Conservation (phyloP, 768 basidiomycete genomes). For the Candolleomyces aberdarensis region DNA sequence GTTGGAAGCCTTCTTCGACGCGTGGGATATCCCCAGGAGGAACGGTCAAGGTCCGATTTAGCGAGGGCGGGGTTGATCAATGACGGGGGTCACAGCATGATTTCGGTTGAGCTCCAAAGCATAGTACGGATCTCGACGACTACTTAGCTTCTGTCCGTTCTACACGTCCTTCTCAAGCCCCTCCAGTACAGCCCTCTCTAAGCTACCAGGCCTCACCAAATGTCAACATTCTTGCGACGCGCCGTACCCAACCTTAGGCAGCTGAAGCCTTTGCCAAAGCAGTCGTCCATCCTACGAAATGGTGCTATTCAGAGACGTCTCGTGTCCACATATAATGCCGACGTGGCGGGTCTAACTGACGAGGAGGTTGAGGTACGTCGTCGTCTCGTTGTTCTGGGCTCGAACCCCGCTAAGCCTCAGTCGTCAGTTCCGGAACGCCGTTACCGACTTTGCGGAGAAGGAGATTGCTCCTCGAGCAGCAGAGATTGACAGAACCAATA, state of each 20-base stretch:
- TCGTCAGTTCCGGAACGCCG: slow-evolving; percentile 74
- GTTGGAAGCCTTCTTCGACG: too few relatives aligned
- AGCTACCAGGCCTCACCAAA: neutral
- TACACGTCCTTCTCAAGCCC: neutral
- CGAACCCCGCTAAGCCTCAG: slow-evolving; percentile 4
- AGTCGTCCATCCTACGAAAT: neutral
- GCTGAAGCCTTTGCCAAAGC: neutral
- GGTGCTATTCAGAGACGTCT: slow-evolving; percentile 20
- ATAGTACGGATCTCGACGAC: neutral
- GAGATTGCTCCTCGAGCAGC: slow-evolving; percentile 85
- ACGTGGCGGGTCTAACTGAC: slow-evolving; percentile 73
- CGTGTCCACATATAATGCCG: slow-evolving; percentile 66
- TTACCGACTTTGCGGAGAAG: slow-evolving; percentile 74
- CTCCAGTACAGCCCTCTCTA: neutral
- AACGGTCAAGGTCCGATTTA: neutral
- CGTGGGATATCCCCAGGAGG: neutral
- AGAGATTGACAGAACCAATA: slow-evolving; percentile 84
- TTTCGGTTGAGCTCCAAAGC: neutral
- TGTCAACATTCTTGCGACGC: slow-evolving; percentile 6
- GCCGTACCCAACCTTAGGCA: slow-evolving; percentile 3
- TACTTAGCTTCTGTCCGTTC: neutral
- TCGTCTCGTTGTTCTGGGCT: neutral
- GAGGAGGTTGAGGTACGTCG: slow-evolving; percentile 72
- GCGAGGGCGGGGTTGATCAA: slow-evolving; percentile 3
- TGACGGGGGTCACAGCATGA: neutral